Evolutionary conservation across 2,329 filamentous ascomycete species (phyloP).

Genomic region (Aspergillus sergii): DNA sequence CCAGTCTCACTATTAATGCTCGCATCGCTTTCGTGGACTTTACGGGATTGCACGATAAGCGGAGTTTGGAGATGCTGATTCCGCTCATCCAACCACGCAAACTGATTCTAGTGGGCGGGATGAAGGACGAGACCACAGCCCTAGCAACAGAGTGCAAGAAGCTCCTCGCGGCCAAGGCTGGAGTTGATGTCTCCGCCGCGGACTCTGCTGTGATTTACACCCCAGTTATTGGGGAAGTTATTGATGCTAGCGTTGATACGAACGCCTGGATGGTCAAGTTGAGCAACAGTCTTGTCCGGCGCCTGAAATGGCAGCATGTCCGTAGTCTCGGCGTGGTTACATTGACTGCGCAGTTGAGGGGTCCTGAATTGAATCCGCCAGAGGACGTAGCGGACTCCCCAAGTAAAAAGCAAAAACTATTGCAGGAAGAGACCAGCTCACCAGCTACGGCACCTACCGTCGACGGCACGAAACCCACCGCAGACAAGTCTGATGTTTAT

Average conservation of each 20-base stretch:
- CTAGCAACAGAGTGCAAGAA: slow-evolving; percentile 80
- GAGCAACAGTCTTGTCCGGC: slow-evolving; percentile 79
- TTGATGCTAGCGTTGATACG: slow-evolving; percentile 94
- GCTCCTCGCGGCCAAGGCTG: slow-evolving; percentile 54
- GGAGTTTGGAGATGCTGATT: slow-evolving; percentile 91
- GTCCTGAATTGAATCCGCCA: slow-evolving; percentile 40
- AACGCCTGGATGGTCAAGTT: slow-evolving; percentile 97
- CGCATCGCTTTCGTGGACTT: slow-evolving; percentile 90
- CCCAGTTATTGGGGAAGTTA: slow-evolving; percentile 69
- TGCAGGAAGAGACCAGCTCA: slow-evolving; percentile 48
- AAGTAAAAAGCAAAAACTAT: slow-evolving; percentile 56
- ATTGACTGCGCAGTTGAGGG: slow-evolving; percentile 74
- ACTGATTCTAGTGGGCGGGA: slow-evolving; percentile 86
- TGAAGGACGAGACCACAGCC: slow-evolving; percentile 72
- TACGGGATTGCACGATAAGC: slow-evolving; percentile 87
- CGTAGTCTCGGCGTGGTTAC: slow-evolving; percentile 88
- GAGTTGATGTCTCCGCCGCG: slow-evolving; percentile 44
- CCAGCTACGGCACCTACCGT: slow-evolving; percentile 24
- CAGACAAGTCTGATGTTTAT: slow-evolving; percentile 35
- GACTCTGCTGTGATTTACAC: slow-evolving; percentile 74
- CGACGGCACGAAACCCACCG: slow-evolving; percentile 23
- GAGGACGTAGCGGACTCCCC: slow-evolving; percentile 41
- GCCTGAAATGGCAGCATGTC: slow-evolving; percentile 92
- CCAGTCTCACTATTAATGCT: slow-evolving; percentile 68
- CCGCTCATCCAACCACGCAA: slow-evolving; percentile 93